Percentiles rank a stretch among this genome's conserved stretches.
These are phyloP conservation scores for Penicillium silybi DNA, from an alignment of 495 filamentous ascomycete genomes.

Conservation along the genomic window DNA sequence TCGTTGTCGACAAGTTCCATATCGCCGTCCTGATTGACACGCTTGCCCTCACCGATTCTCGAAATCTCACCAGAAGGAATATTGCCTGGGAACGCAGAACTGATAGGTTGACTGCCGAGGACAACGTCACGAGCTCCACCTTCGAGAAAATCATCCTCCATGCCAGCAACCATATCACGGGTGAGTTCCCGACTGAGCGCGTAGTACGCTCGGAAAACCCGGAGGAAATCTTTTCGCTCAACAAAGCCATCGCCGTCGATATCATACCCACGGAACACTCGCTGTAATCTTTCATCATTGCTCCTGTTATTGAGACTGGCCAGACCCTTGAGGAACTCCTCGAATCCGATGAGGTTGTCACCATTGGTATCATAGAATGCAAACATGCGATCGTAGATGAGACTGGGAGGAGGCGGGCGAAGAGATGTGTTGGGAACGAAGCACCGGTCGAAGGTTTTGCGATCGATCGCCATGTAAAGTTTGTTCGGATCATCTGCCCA, in stretches of 20 bases:
- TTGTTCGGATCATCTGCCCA: conserved; percentile 79
- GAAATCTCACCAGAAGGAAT: conserved; percentile 58
- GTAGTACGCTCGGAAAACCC: conserved; percentile 89
- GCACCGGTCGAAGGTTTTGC: conserved; percentile 84
- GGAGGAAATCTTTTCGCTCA: conserved; percentile 81
- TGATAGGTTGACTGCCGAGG: conserved; percentile 71
- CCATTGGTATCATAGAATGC: conserved; percentile 89
- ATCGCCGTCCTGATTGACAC: conserved; percentile 54
- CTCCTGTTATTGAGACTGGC: conserved; percentile 72
- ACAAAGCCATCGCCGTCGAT: conserved; percentile 87
- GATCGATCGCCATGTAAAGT: conserved; percentile 78
- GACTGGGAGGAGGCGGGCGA: conserved; percentile 72
- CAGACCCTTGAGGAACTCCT: conserved; percentile 84
- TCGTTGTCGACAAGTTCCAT: conserved; percentile 54
- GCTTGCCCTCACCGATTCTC: conserved; percentile 62
- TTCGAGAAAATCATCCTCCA: conserved; percentile 76
- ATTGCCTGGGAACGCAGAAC: conserved; percentile 62
- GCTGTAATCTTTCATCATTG: conserved; percentile 59
- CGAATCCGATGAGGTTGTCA: conserved; percentile 88
- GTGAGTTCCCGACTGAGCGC: conserved; percentile 80
- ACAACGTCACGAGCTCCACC: conserved; percentile 71
- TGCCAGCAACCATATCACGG: conserved; percentile 72
- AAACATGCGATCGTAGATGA: conserved; percentile 95
- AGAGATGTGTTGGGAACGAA: conserved; percentile 78
- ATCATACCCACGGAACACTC: conserved; percentile 87